These are phyloP conservation scores for Cryptococcus floricola DNA, from an alignment of 1,284 basidiomycete species.

Conservation along the genomic window DNA sequence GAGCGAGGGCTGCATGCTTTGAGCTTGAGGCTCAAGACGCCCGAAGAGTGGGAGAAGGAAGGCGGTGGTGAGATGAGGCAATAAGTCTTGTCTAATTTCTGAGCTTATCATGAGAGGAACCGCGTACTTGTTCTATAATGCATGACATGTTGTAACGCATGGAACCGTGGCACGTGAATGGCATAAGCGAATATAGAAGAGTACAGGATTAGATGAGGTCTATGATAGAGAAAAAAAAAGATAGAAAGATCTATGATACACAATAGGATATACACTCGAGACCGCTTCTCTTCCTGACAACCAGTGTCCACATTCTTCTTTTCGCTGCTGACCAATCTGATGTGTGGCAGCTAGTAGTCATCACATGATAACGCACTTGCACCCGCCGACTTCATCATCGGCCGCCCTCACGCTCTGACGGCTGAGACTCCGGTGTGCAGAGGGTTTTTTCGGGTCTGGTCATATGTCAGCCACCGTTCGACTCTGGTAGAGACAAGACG, in stretches of 20 bases:
- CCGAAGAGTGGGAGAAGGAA: slow-evolving; percentile 47
- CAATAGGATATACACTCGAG: background rate
- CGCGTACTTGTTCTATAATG: background rate
- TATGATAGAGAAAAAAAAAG: background rate
- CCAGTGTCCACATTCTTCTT: too few species aligned
- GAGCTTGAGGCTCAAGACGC: slow-evolving; percentile 46
- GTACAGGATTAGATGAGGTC: background rate
- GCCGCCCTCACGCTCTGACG: background rate
- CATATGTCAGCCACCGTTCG: background rate
- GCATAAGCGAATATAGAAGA: background rate
- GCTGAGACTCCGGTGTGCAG: background rate
- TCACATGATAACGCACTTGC: slow-evolving; percentile 44
- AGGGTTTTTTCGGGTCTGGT: slow-evolving; percentile 15
- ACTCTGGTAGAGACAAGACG: slow-evolving; percentile 5
- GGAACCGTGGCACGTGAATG: background rate
- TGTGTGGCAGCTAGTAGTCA: background rate
- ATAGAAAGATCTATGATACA: background rate
- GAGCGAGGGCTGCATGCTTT: slow-evolving; percentile 48
- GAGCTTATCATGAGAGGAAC: too few species aligned
- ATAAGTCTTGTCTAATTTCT: too few species aligned
- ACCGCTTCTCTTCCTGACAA: background rate
- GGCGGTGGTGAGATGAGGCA: slow-evolving; percentile 19
- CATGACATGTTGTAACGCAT: background rate
- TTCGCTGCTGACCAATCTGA: too few species aligned
- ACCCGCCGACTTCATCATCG: slow-evolving; percentile 36